These are phyloP conservation scores for Colletotrichum tropicale DNA, from an alignment of 2,329 filamentous ascomycete species.

Conservation along the genomic window DNA sequence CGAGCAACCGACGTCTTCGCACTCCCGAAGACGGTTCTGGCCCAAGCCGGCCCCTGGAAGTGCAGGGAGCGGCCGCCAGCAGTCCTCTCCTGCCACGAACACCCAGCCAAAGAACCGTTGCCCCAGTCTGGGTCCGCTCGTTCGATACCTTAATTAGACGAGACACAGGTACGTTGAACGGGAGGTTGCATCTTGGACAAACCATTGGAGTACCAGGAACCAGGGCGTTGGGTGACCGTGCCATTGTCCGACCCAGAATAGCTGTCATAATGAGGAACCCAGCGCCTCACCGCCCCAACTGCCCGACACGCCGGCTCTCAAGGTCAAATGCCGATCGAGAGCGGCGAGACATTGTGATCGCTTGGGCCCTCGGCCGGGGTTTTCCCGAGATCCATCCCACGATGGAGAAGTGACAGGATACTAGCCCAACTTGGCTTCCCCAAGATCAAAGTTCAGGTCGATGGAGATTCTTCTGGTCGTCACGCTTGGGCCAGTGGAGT, in stretches of 20 bases:
- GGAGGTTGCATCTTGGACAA: not conserved
- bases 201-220: conserved; percentile 1
- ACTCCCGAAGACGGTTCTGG: not conserved
- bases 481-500: not conserved
- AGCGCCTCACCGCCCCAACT: not conserved
- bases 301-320: not conserved
- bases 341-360: not conserved
- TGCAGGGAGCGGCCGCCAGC: not conserved
- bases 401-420: not conserved
- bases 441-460: not conserved
- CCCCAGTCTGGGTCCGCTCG: not conserved
- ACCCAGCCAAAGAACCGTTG: not conserved
- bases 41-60: not conserved
- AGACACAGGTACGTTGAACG: not conserved
- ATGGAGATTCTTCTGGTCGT: not conserved
- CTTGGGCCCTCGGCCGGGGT: not conserved
- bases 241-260: not conserved
- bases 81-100: not conserved
- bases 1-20: not conserved
- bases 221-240: not conserved
- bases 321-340: not conserved
- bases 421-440: not conserved
- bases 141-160: not conserved
- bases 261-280: not conserved
- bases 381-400: not conserved